Percentiles rank a stretch among this genome's conserved stretches.
These are phyloP conservation scores for Parsonsia alboflavescens DNA, from an alignment of 257 asterid species.

Conservation along the genomic window DNA sequence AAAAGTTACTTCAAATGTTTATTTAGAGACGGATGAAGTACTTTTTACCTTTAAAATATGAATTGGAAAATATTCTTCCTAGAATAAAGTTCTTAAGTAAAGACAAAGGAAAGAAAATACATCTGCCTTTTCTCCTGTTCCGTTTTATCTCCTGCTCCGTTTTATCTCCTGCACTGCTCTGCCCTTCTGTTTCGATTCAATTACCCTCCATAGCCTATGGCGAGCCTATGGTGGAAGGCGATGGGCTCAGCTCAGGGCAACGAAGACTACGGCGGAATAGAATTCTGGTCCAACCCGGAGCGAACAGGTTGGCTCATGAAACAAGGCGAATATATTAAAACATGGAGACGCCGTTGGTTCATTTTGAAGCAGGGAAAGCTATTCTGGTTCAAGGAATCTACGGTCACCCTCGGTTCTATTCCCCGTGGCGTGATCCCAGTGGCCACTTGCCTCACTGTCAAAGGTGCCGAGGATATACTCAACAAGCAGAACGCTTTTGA, in stretches of 20 bases:
- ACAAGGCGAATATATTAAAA: slow-evolving; percentile 96
- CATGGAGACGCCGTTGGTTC: slow-evolving; percentile 99
- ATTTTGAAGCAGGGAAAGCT: slow-evolving; percentile 82
- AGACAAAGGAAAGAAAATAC: neutral
- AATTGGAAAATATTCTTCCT: neutral
- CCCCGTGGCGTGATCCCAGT: slow-evolving; percentile 90
- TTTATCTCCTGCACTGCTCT: neutral
- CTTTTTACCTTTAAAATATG: no score
- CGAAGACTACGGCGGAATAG: slow-evolving; percentile 70
- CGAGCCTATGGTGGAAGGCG: slow-evolving; percentile 79
- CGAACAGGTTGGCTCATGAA: slow-evolving; percentile 84
- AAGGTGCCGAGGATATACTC: slow-evolving; percentile 91
- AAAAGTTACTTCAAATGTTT: no score
- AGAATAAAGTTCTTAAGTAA: neutral
- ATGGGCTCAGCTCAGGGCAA: slow-evolving; percentile 55
- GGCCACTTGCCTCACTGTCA: slow-evolving; percentile 71
- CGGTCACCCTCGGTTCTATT: slow-evolving; percentile 53
- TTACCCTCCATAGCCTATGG: slow-evolving; percentile 26
- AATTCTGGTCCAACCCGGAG: slow-evolving; percentile 82
- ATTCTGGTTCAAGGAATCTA: slow-evolving; percentile 93
- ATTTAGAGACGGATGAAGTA: no score
- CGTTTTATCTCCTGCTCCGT: neutral
- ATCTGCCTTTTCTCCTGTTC: neutral
- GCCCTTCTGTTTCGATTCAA: neutral
- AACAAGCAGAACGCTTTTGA: slow-evolving; percentile 80